These are phyloP conservation scores for Arabis hirsuta DNA, from an alignment of 345 rosid genomes.

Conservation along the genomic window DNA sequence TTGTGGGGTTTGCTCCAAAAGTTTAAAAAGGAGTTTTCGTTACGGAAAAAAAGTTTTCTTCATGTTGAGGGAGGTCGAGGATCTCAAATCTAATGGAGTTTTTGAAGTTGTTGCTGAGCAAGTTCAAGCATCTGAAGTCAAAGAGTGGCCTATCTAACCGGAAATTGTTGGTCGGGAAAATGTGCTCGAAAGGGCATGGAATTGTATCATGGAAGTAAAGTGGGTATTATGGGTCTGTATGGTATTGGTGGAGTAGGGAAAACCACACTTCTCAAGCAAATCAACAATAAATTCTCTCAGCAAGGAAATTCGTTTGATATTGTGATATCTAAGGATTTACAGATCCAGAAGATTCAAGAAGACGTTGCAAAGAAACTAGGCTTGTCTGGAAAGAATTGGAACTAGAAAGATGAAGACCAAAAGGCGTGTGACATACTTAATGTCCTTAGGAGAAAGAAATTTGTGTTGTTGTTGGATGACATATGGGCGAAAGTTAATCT, in stretches of 20 bases:
- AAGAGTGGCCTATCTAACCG: neutral
- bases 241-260: slow-evolving; percentile 35
- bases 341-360: slow-evolving; percentile 25
- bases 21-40: neutral
- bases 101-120: slow-evolving; percentile 23
- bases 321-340: slow-evolving; percentile 28
- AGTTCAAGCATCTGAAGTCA: neutral
- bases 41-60: slow-evolving; percentile 18
- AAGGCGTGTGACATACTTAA: neutral
- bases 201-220: neutral
- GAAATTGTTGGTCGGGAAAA: slow-evolving; percentile 14
- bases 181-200: slow-evolving; percentile 20
- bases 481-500: slow-evolving; percentile 9
- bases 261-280: slow-evolving; percentile 32
- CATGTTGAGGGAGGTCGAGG: neutral
- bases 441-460: neutral
- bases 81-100: neutral
- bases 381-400: neutral
- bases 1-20: slow-evolving; percentile 21
- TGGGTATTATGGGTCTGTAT: slow-evolving; percentile 17
- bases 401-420: neutral
- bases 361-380: slow-evolving; percentile 10
- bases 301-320: neutral
- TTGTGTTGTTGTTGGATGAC: slow-evolving; percentile 30
- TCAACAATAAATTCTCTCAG: slow-evolving; percentile 5